A percentile compares a stretch with the other conserved stretches of the same genome.
Evolutionary conservation across 1,284 basidiomycete genomes (phyloP).

Genomic region (Cutaneotrichosporon arboriforme): DNA sequence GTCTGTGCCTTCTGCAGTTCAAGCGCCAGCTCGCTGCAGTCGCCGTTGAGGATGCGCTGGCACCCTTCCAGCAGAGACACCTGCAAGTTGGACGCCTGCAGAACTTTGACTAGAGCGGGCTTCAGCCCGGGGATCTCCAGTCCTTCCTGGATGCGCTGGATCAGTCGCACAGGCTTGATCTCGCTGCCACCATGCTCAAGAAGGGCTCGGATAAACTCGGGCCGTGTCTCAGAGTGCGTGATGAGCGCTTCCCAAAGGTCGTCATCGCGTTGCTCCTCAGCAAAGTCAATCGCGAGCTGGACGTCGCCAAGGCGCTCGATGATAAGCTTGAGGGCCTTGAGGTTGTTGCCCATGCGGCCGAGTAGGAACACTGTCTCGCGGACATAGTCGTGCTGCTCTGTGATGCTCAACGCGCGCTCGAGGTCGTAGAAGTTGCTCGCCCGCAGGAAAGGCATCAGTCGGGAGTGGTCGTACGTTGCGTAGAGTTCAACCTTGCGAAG

Average conservation of each 20-base stretch:
- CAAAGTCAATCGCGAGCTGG: constrained; percentile 91
- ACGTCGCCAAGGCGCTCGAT: constrained; percentile 94
- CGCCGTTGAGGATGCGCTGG: constrained; percentile 74
- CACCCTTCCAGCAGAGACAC: constrained; percentile 86
- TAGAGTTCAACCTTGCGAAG: constrained; percentile 70
- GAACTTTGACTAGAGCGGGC: constrained; percentile 88
- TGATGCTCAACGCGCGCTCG: constrained; percentile 78
- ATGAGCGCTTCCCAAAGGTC: constrained; percentile 98
- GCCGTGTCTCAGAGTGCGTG: constrained; percentile 87
- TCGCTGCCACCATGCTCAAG: constrained; percentile 94
- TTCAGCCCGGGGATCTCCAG: constrained; percentile 93
- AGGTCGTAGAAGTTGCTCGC: constrained; percentile 88
- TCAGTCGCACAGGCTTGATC: constrained; percentile 90
- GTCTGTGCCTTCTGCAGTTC: constrained; percentile 69
- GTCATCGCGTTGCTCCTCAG: constrained; percentile 92
- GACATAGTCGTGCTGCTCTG: constrained; percentile 77
- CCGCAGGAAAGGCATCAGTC: constrained; percentile 84
- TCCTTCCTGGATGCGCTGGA: constrained; percentile 89
- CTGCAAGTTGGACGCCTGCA: constrained; percentile 87
- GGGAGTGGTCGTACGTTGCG: constrained; percentile 73
- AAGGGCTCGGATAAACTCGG: constrained; percentile 92
- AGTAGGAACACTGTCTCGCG: constrained; percentile 97
- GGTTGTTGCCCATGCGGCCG: constrained; percentile 96
- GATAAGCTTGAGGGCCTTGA: constrained; percentile 86
- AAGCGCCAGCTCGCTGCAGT: constrained; percentile 67